Evolutionary conservation across 108 stramenopile genomes (phyloP).

Genomic region (Conticribra guillardii): DNA sequence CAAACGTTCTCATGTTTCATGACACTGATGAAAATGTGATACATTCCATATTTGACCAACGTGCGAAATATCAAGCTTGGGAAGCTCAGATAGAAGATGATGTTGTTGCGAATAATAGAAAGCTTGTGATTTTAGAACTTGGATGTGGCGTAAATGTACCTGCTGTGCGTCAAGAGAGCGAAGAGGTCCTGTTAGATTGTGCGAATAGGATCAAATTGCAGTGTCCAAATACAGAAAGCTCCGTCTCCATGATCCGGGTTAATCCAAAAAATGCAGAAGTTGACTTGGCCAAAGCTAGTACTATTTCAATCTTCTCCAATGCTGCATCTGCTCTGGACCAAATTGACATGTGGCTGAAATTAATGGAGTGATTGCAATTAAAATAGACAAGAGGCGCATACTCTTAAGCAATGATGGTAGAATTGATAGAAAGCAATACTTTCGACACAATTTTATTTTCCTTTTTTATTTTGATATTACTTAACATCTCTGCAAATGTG

Average conservation of each 20-base stretch:
- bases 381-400: too few relatives aligned
- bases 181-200: conserved; percentile 54
- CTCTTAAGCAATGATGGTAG: too few relatives aligned
- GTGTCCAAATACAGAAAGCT: conserved; percentile 7
- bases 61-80: conserved; percentile 58
- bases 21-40: conserved; percentile 51
- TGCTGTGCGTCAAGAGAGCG: conserved; percentile 58
- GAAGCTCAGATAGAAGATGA: conserved; percentile 52
- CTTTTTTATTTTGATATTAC: too few relatives aligned
- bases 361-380: too few relatives aligned
- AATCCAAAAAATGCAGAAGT: conserved; percentile 47
- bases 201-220: conserved; percentile 15
- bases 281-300: background rate
- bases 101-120: conserved; percentile 7
- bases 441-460: too few relatives aligned
- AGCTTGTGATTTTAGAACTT: conserved; percentile 60
- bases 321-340: conserved; percentile 23
- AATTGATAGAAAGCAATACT: too few relatives aligned
- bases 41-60: conserved; percentile 16
- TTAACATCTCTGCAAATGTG: too few relatives aligned
- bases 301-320: conserved; percentile 26
- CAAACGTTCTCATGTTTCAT: conserved; percentile 56
- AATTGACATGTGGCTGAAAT: conserved; percentile 34
- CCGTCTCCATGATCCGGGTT: conserved; percentile 42
- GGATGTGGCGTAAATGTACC: conserved; percentile 63